Evolutionary conservation across 2,329 filamentous ascomycete species (phyloP).

Genomic region (Teratosphaeria epicoccoides): DNA sequence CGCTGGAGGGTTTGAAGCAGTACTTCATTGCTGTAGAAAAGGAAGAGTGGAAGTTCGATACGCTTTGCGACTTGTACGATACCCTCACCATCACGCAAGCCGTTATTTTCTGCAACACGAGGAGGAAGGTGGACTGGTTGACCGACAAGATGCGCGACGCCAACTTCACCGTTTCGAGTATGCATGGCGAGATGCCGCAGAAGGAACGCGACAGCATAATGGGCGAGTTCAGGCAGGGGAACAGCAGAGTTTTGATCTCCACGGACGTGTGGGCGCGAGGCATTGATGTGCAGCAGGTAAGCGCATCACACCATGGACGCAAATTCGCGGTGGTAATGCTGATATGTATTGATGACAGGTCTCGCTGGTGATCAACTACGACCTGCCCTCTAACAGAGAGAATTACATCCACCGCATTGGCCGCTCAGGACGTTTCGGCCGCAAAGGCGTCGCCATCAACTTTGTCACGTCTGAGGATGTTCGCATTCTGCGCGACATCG

Average conservation of each 20-base stretch:
- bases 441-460: slow-evolving; percentile 99
- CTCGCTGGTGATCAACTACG: slow-evolving; percentile 97
- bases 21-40: slow-evolving; percentile 99
- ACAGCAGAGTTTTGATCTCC: slow-evolving; percentile 89
- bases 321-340: background rate
- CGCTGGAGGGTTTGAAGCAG: slow-evolving; percentile 92
- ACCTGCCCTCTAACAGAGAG: slow-evolving; percentile 94
- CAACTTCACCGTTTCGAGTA: slow-evolving; percentile 96
- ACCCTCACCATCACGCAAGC: slow-evolving; percentile 97
- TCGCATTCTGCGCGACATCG: slow-evolving; percentile 91
- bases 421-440: slow-evolving; percentile 85
- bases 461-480: slow-evolving; percentile 98
- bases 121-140: slow-evolving; percentile 97
- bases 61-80: slow-evolving; percentile 95
- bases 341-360: slow-evolving; percentile 38
- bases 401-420: slow-evolving; percentile 99
- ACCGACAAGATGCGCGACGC: slow-evolving; percentile 99
- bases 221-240: slow-evolving; percentile 96
- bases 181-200: slow-evolving; percentile 99
- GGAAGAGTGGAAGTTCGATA: slow-evolving; percentile 99
- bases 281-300: slow-evolving; percentile 85
- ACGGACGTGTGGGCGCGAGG: slow-evolving; percentile 97
- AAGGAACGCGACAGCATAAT: slow-evolving; percentile 98
- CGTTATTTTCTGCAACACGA: slow-evolving; percentile 99
- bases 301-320: background rate